Conservation (phyloP, 805 yeast species). For the Metschnikowia cerradonensis region DNA sequence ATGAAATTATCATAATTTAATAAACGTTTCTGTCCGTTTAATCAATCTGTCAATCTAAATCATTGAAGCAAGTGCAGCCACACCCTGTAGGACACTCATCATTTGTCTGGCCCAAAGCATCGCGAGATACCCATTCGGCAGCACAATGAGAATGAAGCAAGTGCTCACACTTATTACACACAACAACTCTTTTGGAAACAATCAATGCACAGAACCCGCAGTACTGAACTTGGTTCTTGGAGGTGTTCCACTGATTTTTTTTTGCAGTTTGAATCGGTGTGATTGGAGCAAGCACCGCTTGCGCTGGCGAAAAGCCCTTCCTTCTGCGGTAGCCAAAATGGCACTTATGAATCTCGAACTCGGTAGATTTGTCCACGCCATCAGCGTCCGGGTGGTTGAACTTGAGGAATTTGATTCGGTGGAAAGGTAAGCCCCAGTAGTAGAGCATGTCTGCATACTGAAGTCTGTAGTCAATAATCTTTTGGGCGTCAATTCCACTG, state of each 20-base stretch:
- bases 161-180: slow-evolving; percentile 76
- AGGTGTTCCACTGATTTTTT: slow-evolving; percentile 31
- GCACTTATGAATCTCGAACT: slow-evolving; percentile 33
- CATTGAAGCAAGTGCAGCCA: slow-evolving; percentile 16
- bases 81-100: slow-evolving; percentile 18
- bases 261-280: slow-evolving; percentile 23
- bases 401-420: slow-evolving; percentile 73
- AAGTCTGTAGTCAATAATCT: slow-evolving; percentile 45
- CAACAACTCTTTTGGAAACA: slow-evolving; percentile 56
- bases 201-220: slow-evolving; percentile 67
- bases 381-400: slow-evolving; percentile 44
- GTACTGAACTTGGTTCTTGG: slow-evolving; percentile 27
- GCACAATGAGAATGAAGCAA: slow-evolving; percentile 78
- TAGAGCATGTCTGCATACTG: slow-evolving; percentile 76
- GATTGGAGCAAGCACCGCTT: slow-evolving; percentile 22
- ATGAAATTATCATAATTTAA: neutral
- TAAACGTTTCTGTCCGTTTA: neutral
- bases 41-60: neutral
- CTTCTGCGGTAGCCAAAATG: slow-evolving; percentile 28
- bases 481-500: slow-evolving; percentile 33
- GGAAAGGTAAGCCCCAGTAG: slow-evolving; percentile 80
- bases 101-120: slow-evolving; percentile 1
- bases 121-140: slow-evolving; percentile 43
- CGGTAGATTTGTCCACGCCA: slow-evolving; percentile 12
- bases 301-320: slow-evolving; percentile 16